Percentiles rank a stretch among this genome's conserved stretches.
These are phyloP conservation scores for Stagonosporopsis cucurbitacearum DNA, from an alignment of 2,329 filamentous ascomycete genomes.

Conservation along the genomic window DNA sequence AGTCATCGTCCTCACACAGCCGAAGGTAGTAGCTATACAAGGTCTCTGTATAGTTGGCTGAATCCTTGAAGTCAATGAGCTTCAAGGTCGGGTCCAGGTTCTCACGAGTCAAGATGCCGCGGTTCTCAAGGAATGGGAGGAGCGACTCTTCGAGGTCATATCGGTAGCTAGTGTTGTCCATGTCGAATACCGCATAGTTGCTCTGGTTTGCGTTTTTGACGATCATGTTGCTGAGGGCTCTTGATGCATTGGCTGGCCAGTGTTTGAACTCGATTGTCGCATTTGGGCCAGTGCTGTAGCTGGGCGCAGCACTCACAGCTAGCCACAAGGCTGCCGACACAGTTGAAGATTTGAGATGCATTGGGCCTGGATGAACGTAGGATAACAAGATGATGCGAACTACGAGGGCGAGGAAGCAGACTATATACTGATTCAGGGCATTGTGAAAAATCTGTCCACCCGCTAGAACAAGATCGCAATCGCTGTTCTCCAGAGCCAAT, in stretches of 20 bases:
- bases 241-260: conserved; percentile 38
- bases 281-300: conserved; percentile 21
- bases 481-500: conserved; percentile 8
- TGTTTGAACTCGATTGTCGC: conserved; percentile 29
- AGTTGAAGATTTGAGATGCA: conserved; percentile 15
- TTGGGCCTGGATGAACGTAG: not conserved
- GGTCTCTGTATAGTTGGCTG: conserved; percentile 39
- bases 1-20: conserved; percentile 39
- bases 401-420: not conserved
- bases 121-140: conserved; percentile 40
- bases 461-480: conserved; percentile 11
- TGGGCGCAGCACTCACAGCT: conserved; percentile 22
- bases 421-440: conserved; percentile 1
- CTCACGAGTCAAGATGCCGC: conserved; percentile 39
- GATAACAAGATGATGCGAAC: not conserved
- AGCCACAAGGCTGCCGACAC: conserved; percentile 32
- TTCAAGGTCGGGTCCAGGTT: conserved; percentile 38
- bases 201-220: conserved; percentile 38
- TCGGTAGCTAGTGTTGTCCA: conserved; percentile 42
- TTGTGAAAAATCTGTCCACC: conserved; percentile 6
- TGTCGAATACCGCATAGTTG: conserved; percentile 43
- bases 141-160: conserved; percentile 41
- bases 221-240: conserved; percentile 39
- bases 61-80: conserved; percentile 43
- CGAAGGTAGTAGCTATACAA: conserved; percentile 43